These are phyloP conservation scores for Atalantia buxifolia DNA, from an alignment of 345 rosid species.

Conservation along the genomic window DNA sequence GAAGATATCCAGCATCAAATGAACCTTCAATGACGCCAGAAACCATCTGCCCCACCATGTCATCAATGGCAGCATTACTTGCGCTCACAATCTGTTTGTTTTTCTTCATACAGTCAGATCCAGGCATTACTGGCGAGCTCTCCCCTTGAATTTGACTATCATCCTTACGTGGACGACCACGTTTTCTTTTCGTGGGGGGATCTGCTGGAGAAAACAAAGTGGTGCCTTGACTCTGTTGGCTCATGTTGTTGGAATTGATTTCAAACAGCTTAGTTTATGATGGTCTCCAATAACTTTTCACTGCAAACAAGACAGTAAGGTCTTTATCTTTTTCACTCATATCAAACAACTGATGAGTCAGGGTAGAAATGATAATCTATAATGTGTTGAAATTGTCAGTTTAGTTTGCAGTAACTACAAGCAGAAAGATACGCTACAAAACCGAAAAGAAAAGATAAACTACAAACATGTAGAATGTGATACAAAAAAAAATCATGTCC, in stretches of 20 bases:
- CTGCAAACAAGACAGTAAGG: conserved; percentile 12
- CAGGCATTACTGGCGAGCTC: conserved; percentile 19
- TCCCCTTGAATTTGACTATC: conserved; percentile 30
- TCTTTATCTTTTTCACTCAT: neutral
- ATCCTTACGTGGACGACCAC: conserved; percentile 62
- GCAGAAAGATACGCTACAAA: neutral
- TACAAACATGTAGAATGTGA: neutral
- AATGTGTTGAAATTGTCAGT: neutral
- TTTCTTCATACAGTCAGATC: conserved; percentile 21
- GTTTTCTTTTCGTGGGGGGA: conserved; percentile 42
- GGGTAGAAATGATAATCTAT: neutral
- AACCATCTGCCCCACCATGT: conserved; percentile 51
- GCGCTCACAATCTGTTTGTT: conserved; percentile 21
- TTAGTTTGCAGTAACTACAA: neutral
- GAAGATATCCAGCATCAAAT: conserved; percentile 63
- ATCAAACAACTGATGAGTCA: neutral
- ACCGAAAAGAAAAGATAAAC: neutral
- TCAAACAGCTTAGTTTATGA: neutral
- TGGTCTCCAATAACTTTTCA: neutral
- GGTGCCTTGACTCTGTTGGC: conserved; percentile 26
- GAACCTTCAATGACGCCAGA: conserved; percentile 63
- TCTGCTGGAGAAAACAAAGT: conserved; percentile 34
- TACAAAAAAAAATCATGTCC: neutral
- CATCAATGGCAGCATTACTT: conserved; percentile 15
- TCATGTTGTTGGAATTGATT: conserved; percentile 28